phyloP scores from a whole-genome alignment of 2,329 filamentous ascomycete species.

The Stagonosporopsis tanaceti region DNA sequence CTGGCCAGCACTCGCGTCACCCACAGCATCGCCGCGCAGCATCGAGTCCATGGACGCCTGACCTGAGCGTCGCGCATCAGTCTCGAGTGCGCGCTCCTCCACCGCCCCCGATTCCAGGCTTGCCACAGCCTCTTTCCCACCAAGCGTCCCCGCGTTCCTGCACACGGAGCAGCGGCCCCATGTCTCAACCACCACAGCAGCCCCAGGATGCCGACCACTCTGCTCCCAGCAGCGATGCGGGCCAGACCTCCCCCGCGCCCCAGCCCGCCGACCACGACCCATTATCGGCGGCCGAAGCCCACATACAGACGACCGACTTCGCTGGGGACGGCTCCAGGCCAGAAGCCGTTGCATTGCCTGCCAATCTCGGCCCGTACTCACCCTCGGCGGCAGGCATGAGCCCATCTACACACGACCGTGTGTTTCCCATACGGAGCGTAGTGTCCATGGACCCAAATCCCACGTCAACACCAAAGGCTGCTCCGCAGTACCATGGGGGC shows the following conservation, averaged over 20 bases:
- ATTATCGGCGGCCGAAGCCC: slow-evolving; percentile 12
- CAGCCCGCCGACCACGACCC: slow-evolving; percentile 22
- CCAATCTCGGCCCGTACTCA: slow-evolving; percentile 21
- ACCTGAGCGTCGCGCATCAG: slow-evolving; percentile 14
- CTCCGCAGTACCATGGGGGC: slow-evolving; percentile 23
- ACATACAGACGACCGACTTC: slow-evolving; percentile 12
- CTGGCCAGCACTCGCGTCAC: slow-evolving; percentile 6
- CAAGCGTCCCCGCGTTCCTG: slow-evolving; percentile 9
- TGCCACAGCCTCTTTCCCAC: slow-evolving; percentile 6
- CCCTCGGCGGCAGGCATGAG: slow-evolving; percentile 43
- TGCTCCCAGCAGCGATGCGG: slow-evolving; percentile 14
- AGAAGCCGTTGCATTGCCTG: slow-evolving; percentile 12
- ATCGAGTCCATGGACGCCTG: slow-evolving; percentile 33
- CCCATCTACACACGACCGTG: slow-evolving; percentile 63
- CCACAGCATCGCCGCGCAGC: slow-evolving; percentile 6
- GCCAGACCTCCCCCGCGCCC: slow-evolving; percentile 24
- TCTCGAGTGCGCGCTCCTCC: slow-evolving; percentile 9
- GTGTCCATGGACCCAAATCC: slow-evolving; percentile 70
- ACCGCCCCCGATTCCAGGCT: neutral
- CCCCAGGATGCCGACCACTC: slow-evolving; percentile 21
- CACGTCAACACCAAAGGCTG: slow-evolving; percentile 40
- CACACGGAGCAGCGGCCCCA: slow-evolving; percentile 24
- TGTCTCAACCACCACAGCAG: slow-evolving; percentile 39
- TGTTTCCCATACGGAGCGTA: slow-evolving; percentile 84
- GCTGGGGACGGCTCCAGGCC: slow-evolving; percentile 4